Conservation (phyloP, 106 monocot species). For the Acorus calamus region DNA sequence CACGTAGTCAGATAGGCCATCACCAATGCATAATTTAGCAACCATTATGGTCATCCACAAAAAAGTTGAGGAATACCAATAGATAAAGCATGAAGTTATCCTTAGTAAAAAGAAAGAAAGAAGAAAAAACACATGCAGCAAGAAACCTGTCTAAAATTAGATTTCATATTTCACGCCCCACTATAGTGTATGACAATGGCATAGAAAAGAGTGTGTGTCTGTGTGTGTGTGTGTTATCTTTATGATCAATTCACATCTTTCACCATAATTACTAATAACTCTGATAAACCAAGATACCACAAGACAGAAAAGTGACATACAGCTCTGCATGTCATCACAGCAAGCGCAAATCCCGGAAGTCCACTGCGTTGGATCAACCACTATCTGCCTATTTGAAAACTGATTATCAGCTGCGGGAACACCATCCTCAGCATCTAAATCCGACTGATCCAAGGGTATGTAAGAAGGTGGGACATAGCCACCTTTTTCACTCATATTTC, state of each 20-base stretch:
- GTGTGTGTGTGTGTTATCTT: not conserved
- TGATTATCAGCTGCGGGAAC: constrained; percentile 9
- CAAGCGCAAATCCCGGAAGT: constrained; percentile 96
- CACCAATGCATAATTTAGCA: too few relatives aligned
- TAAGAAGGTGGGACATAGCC: constrained; percentile 73
- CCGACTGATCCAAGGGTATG: constrained; percentile 52
- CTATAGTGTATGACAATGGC: not conserved
- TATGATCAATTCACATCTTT: constrained; percentile 34
- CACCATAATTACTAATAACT: constrained; percentile 7
- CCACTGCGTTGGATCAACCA: constrained; percentile 43
- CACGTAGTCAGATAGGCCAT: too few relatives aligned
- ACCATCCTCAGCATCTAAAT: constrained; percentile 23
- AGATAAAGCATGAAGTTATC: too few relatives aligned
- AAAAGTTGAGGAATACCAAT: too few relatives aligned
- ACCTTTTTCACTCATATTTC: constrained; percentile 42
- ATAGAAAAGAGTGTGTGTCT: not conserved
- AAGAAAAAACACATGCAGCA: too few relatives aligned
- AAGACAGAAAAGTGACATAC: constrained; percentile 68
- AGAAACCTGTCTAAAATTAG: too few relatives aligned
- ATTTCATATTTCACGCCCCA: not conserved
- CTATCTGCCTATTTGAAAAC: constrained; percentile 1
- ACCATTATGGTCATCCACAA: too few relatives aligned
- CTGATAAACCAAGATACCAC: constrained; percentile 37
- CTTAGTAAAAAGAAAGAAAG: too few relatives aligned
- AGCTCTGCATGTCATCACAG: constrained; percentile 86